Evolutionary conservation across 2,329 filamentous ascomycete species (phyloP).

Genomic region (Cladophialophora immunda): DNA sequence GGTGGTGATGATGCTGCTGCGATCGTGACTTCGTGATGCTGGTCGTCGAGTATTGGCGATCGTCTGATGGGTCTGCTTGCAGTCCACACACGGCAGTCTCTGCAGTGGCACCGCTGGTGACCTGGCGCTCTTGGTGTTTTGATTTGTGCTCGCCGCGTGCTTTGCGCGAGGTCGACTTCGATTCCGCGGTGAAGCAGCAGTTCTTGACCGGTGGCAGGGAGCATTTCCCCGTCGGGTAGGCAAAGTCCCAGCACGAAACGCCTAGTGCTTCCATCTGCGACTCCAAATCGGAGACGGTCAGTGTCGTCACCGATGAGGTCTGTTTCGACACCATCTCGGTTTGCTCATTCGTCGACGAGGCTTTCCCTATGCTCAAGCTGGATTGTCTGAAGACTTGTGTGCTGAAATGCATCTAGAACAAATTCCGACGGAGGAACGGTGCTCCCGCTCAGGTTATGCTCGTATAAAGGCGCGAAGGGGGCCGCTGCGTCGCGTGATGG

Average conservation of each 20-base stretch:
- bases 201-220: slow-evolving; percentile 13
- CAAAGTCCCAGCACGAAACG: slow-evolving; percentile 34
- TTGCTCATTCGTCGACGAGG: neutral
- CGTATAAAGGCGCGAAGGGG: neutral
- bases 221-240: slow-evolving; percentile 28
- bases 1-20: neutral
- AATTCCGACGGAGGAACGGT: neutral
- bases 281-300: neutral
- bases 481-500: neutral
- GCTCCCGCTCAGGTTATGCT: neutral
- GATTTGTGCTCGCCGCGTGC: slow-evolving; percentile 9
- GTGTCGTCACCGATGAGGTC: neutral
- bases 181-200: slow-evolving; percentile 4
- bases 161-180: neutral
- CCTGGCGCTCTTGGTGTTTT: slow-evolving; percentile 7
- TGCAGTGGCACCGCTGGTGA: neutral
- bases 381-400: neutral
- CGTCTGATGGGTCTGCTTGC: neutral
- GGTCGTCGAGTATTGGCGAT: neutral
- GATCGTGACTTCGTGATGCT: neutral
- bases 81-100: neutral
- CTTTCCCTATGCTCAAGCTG: neutral
- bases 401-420: neutral
- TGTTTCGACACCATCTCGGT: slow-evolving; percentile 11
- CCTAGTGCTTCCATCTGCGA: slow-evolving; percentile 22